Evolutionary conservation across 768 basidiomycete species (phyloP), one percentile per base, ranked within the genome.

Genomic region (Galerina sulciceps): DNA sequence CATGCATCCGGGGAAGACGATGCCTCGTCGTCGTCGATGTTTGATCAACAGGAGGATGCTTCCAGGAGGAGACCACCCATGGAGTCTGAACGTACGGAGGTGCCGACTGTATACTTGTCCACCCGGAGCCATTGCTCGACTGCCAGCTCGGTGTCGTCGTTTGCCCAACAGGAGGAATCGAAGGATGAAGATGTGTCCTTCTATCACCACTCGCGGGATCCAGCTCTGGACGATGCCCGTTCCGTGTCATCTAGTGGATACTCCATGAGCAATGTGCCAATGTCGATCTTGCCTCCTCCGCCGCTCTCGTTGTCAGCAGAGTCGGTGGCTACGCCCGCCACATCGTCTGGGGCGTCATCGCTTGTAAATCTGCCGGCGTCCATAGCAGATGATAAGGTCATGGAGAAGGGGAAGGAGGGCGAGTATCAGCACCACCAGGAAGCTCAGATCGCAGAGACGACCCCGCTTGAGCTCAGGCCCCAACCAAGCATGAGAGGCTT

Each of bases 241-340:
- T 57, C 55, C n/a, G 35, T 48, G 54, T 51, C 57, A 15, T 55
- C 54, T n/a, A 45, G 60, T 38, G 68, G 70, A 40, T 72, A 66
- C 31, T 66, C 70, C 41, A 52, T 65, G 15, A 66, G 62, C 40
- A 46, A 41, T 44, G 23, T 41, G 46, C 50, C 40, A 53, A 46
- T 52, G 26, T 47, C 37, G 44, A 64, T 15, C 52, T 67, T 70
- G 17, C 74, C 74, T 22, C 76, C 81, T 42, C 84, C 85, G 8
- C 81, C 79, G 10, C 72, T 87, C 8, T 81, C 85, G 5, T 83
- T 84, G 5, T 86, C 85, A 4, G 78, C 81, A 0, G 88, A 89
- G 59, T 89, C 88, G 1, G 67, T 89, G 48, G 79, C 78, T 10
- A 82, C 85, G 11, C 82, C 82, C 2, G 76, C 78, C 5, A 23